Base-by-base conservation (phyloP, 2,329 filamentous ascomycete species). In the Aspergillus spinulosporus region DNA sequence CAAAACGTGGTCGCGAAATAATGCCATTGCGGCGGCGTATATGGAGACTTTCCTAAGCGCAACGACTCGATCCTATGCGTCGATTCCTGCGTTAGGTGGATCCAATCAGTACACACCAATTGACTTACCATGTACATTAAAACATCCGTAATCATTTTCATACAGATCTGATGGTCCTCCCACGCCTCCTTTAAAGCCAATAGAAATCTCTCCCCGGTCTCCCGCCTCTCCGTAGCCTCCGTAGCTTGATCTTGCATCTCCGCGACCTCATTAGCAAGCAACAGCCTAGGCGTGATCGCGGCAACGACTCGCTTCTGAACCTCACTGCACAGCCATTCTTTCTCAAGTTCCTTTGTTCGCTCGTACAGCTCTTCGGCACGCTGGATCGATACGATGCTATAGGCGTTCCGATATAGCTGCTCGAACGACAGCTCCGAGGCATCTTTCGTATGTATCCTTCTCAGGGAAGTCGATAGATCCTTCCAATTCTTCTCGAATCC, bases 91-190 rank as follows among this genome's bases (percentile, higher is more conserved):
- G 28, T 21, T n/a, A 44, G 14, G 42, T 46, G n/a, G 34, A 15
- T 50, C 63, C 26, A 58, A 56, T 28, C 9, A 37, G 26, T 2
- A 40, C 14, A 28, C 8, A n/a, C n/a, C 44, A 45, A 15, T 7
- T 21, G 29, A 67, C 79, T 67, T 69, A 85, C 83, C 80, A 99
- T 90, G 69, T 97, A 97, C 92, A 97, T 97, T 50, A 97, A 81
- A 32, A 97, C 91, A 72, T 97, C 94, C 3, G 92, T 92, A 49
- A 91, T 88, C 93, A 97, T 97, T 68, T 91, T 92, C 90, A 96
- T 96, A 44, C 89, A 92, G 55, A 89, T 84, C 69, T 92, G 90
- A 69, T 99, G 92, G 60, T 95, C 89, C 59, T 92, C 85, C 91
- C 92, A 99, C 2, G 87, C 85, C 56, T 86, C 81, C 64, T 88